Evolutionary conservation across 1,284 basidiomycete species (phyloP).

Genomic region (Ceraceosorus bombacis): DNA sequence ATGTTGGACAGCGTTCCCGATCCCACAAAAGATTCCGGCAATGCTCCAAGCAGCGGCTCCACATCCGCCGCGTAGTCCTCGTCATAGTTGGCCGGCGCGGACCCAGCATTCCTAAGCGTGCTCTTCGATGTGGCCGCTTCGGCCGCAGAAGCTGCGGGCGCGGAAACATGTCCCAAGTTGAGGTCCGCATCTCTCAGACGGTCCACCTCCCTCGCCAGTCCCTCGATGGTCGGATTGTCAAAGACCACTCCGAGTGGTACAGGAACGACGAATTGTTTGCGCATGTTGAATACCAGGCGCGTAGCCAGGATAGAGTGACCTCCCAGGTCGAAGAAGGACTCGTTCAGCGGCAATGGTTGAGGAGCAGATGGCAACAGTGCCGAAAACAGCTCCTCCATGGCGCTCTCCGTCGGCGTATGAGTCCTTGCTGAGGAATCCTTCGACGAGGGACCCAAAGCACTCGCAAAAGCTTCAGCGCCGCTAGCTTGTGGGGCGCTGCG

Average conservation of each 20-base stretch:
- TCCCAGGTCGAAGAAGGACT: constrained; percentile 96
- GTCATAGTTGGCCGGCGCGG: constrained; percentile 33
- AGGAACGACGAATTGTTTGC: constrained; percentile 83
- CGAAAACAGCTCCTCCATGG: constrained; percentile 69
- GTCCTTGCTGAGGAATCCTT: constrained; percentile 16
- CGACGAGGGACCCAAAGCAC: constrained; percentile 3
- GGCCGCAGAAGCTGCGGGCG: constrained; percentile 8
- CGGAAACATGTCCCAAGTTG: constrained; percentile 57
- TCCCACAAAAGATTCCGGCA: constrained; percentile 29
- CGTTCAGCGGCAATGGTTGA: constrained; percentile 71
- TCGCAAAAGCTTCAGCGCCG: constrained; percentile 20
- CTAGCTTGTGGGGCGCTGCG: constrained; percentile 23
- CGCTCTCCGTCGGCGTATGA: constrained; percentile 65
- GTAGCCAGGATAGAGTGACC: constrained; percentile 98
- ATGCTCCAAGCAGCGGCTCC: constrained; percentile 56
- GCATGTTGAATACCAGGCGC: constrained; percentile 89
- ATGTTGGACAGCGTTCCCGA: constrained; percentile 2
- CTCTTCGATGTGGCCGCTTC: constrained; percentile 5
- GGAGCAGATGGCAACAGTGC: constrained; percentile 74
- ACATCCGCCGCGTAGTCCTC: constrained; percentile 74
- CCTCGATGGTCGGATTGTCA: constrained; percentile 76
- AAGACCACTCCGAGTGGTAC: constrained; percentile 90
- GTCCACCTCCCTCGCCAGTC: constrained; percentile 75
- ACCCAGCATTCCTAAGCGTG: constrained; percentile 21
- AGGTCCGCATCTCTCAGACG: constrained; percentile 70